Evolutionary conservation across 2,329 filamentous ascomycete species (phyloP).

Genomic region (Penicillium capsulatum): DNA sequence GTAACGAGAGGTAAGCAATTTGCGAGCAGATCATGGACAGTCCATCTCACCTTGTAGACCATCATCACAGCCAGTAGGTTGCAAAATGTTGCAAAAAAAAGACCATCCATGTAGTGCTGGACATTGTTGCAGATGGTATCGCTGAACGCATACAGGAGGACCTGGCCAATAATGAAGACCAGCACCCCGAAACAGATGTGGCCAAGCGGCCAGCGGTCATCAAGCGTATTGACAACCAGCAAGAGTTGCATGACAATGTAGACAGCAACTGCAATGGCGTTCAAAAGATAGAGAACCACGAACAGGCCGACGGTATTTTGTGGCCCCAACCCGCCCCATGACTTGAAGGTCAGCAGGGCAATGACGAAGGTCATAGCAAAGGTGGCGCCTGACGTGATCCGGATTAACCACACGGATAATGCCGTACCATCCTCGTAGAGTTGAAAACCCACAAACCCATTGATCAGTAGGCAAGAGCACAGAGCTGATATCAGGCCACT

Average conservation of each 20-base stretch:
- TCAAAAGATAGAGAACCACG: slow-evolving; percentile 85
- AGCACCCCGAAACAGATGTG: slow-evolving; percentile 87
- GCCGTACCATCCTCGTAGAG: slow-evolving; percentile 95
- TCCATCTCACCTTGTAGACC: slow-evolving; percentile 80
- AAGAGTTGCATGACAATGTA: slow-evolving; percentile 86
- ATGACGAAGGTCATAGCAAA: slow-evolving; percentile 85
- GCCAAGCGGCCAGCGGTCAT: slow-evolving; percentile 92
- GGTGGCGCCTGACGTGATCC: slow-evolving; percentile 70
- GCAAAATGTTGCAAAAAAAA: slow-evolving; percentile 91
- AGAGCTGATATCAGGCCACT: slow-evolving; percentile 79
- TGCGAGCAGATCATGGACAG: background rate
- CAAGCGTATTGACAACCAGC: slow-evolving; percentile 80
- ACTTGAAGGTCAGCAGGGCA: slow-evolving; percentile 86
- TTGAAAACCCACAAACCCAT: slow-evolving; percentile 97
- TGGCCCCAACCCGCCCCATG: slow-evolving; percentile 79
- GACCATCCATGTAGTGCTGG: slow-evolving; percentile 87
- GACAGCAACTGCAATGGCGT: slow-evolving; percentile 77
- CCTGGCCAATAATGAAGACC: slow-evolving; percentile 88
- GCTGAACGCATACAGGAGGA: slow-evolving; percentile 87
- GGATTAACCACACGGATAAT: slow-evolving; percentile 87
- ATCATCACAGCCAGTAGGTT: slow-evolving; percentile 97
- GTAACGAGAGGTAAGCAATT: slow-evolving; percentile 24
- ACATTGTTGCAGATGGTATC: slow-evolving; percentile 75
- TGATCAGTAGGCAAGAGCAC: slow-evolving; percentile 85
- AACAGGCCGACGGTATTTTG: slow-evolving; percentile 86